Base-by-base conservation (phyloP, 306 rosid genomes). In the Vigna reflexopilosa region DNA sequence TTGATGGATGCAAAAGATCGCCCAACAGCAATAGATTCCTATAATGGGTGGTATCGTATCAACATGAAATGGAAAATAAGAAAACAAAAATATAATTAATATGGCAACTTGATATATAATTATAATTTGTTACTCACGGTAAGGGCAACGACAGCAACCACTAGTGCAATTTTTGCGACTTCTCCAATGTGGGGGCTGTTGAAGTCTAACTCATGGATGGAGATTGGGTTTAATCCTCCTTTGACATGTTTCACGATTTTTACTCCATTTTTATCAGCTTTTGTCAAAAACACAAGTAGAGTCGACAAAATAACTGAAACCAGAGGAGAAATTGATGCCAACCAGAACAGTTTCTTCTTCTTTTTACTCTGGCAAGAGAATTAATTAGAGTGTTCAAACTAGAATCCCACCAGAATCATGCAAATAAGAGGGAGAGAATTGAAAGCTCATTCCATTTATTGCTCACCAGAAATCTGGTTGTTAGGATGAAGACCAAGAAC, bases 11-110 rank as follows among this genome's bases (percentile, higher is more conserved):
- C 90, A 67, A 95, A 92, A 2, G 96, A 90, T 72, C 97, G 84
- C 1, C 98, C 98, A 48, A 95, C 98, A 9, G 98, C 97, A 65
- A 95, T 75, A 56, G 98, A 89, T 83, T 95, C 98, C 97, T 94
- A 75, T 50, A 72, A 30, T 30, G 40, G 65, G 4, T 71, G 28
- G 7, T 30, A 42, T 44, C 3, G 9, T 34, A 45, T 54, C 22
- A 62, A 3, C 7, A 72, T 54, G 32, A 17, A 47, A 15, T 11
- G 34, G n/a, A 76, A 50, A 65, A 26, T 15, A 8, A 40, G 50
- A 8, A 30, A 6, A 75, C 7, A 6, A 45, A 52, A 51, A 2
- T 45, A 45, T 42, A 34, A 44, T 44, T 26, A 26, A 26, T 26
- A 44, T 44, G 45, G 45, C 11, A 40, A 9, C 3, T 8, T 9